Percentiles rank a stretch among this genome's conserved stretches.
phyloP scores from a whole-genome alignment of 768 basidiomycete species.

The Phanerodontia chrysosporium region DNA sequence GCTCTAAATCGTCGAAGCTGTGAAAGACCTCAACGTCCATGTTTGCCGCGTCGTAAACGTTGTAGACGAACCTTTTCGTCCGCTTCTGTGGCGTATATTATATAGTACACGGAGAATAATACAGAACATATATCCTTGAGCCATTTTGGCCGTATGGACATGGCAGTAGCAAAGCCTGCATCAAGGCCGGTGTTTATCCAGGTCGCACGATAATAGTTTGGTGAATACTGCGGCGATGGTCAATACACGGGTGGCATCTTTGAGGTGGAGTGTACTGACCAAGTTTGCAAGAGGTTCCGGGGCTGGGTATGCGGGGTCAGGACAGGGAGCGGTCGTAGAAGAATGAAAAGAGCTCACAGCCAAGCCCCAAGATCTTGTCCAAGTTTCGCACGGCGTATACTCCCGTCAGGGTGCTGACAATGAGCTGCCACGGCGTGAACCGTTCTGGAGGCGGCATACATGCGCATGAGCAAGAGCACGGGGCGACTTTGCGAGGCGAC shows the following conservation, averaged over 20 bases:
- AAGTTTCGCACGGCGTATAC: slow-evolving; percentile 82
- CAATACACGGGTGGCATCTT: background rate
- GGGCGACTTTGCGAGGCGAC: slow-evolving; percentile 26
- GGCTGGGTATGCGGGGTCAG: slow-evolving; percentile 41
- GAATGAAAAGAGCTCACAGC: slow-evolving; percentile 44
- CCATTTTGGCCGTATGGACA: slow-evolving; percentile 90
- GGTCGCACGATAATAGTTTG: slow-evolving; percentile 92
- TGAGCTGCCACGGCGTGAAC: slow-evolving; percentile 96
- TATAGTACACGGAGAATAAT: slow-evolving; percentile 86
- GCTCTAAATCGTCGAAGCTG: slow-evolving; percentile 91
- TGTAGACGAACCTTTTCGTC: slow-evolving; percentile 78
- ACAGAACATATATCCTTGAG: slow-evolving; percentile 82
- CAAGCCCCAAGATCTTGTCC: slow-evolving; percentile 80
- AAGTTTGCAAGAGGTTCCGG: slow-evolving; percentile 91
- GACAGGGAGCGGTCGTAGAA: background rate
- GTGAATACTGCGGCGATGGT: slow-evolving; percentile 61
- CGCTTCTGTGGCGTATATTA: slow-evolving; percentile 82
- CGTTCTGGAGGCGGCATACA: slow-evolving; percentile 41
- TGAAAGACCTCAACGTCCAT: background rate
- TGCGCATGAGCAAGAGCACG: background rate
- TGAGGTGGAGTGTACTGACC: slow-evolving; percentile 39
- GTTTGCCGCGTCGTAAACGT: background rate
- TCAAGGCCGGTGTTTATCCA: slow-evolving; percentile 95
- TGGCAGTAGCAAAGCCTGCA: slow-evolving; percentile 94
- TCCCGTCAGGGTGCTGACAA: slow-evolving; percentile 78